A percentile compares a stretch with the other conserved stretches of the same genome.
Evolutionary conservation across 2,329 filamentous ascomycete genomes (phyloP).

Genomic region (Phaeosphaeriaceae sp.): DNA sequence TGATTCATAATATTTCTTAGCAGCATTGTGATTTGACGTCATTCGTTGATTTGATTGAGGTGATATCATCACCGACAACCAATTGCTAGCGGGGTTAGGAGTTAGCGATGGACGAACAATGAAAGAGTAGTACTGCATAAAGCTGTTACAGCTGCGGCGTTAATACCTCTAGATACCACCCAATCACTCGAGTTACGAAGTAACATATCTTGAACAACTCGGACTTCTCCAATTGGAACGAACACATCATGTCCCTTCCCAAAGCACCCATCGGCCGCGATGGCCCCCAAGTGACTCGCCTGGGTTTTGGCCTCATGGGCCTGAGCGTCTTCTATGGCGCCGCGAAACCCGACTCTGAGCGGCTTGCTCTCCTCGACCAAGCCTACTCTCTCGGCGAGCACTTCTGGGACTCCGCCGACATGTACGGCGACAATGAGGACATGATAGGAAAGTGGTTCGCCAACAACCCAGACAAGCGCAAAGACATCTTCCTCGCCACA

Average conservation of each 20-base stretch:
- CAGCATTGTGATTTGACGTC: not conserved
- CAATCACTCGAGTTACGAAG: not conserved
- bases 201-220: not conserved
- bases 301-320: slow-evolving; percentile 65
- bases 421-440: slow-evolving; percentile 46
- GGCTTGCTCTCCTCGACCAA: slow-evolving; percentile 60
- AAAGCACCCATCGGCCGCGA: slow-evolving; percentile 59
- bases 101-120: not conserved
- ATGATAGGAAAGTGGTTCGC: slow-evolving; percentile 46
- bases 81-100: not conserved
- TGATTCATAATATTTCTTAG: not conserved
- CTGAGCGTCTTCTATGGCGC: slow-evolving; percentile 55
- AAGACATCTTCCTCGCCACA: slow-evolving; percentile 57
- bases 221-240: not conserved
- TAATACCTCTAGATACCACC: not conserved
- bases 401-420: slow-evolving; percentile 35
- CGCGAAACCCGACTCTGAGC: slow-evolving; percentile 58
- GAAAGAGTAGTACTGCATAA: not conserved
- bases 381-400: slow-evolving; percentile 59
- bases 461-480: slow-evolving; percentile 45
- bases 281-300: slow-evolving; percentile 58
- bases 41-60: not conserved
- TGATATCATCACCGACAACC: no score
- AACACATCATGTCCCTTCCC: slow-evolving; percentile 43
- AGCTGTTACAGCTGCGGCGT: not conserved